Evolutionary conservation across 2,329 filamentous ascomycete species (phyloP).

Genomic region (Periconia digitata): DNA sequence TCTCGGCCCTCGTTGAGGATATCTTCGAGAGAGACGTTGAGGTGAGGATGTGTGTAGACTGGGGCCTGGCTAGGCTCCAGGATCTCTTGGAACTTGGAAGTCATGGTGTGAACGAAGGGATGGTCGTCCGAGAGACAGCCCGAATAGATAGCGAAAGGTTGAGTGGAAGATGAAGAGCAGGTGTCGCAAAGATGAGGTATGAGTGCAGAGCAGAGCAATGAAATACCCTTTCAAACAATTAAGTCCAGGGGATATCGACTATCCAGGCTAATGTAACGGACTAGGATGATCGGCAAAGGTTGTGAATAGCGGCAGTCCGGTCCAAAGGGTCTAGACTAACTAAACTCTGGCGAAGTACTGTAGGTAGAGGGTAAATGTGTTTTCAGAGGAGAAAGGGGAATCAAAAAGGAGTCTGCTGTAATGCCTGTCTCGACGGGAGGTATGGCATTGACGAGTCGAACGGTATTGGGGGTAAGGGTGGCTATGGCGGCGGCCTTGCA

Average conservation of each 20-base stretch:
- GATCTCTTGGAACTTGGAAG: constrained; percentile 43
- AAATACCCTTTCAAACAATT: constrained; percentile 1
- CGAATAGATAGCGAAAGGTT: neutral
- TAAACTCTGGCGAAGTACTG: no score
- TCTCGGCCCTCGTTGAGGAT: constrained; percentile 43
- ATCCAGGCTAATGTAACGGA: neutral
- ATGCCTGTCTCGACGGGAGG: no score
- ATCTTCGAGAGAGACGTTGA: constrained; percentile 44
- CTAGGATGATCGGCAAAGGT: neutral
- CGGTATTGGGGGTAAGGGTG: neutral
- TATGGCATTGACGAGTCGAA: neutral
- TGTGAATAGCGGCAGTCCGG: neutral
- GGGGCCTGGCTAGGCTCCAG: constrained; percentile 38
- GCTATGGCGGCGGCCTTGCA: neutral
- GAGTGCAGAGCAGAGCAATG: constrained; percentile 1
- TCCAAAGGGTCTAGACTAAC: neutral
- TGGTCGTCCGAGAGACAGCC: neutral
- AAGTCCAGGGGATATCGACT: constrained; percentile 5
- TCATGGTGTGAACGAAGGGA: constrained; percentile 20
- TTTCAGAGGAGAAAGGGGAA: no score
- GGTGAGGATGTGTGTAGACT: constrained; percentile 38
- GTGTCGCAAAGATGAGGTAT: neutral
- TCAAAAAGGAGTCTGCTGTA: no score
- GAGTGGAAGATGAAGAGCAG: neutral
- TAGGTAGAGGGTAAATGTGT: no score